Evolutionary conservation across 352 stramenopile genomes (phyloP), one percentile per base, ranked within the genome.

Genomic region (Globisporangium spinosum): DNA sequence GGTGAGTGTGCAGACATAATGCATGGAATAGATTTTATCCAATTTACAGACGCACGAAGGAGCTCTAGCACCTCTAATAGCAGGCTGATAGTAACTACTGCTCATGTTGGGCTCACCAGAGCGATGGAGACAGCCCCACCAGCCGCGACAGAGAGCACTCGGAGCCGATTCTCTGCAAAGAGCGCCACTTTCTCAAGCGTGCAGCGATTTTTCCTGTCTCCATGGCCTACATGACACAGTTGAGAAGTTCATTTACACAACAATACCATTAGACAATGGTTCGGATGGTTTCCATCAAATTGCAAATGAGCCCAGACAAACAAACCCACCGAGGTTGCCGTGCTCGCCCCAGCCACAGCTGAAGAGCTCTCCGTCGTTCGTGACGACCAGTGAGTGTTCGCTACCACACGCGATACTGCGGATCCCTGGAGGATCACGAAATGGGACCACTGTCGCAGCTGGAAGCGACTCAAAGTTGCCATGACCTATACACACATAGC

Each of bases 261-360:
- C 43, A 51, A 51, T 12, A 51, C 22, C 43, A 23, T 51, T 22
- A 23, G 43, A 22, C 23, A 23, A 22, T 23, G 17, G 43, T 9
- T 51, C n/a, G 17, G 20, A 22, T 7, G 10, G 43, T 22, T 49
- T 22, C 3, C 17, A 6, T 3, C 15, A 51, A 51, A 51, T 22
- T 22, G 17, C 8, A 23, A 12, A 20, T 20, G 6, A 53, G 0
- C 29, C 12, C 59, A 63, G 20, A n/a, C 15, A 15, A 9, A 3
- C 8, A 20, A 23, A 78, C 75, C 20, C 74, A 94, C 87, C 87
- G 0, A 95, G 76, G 51, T 95, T 95, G 49, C 87, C 87, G 64
- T 95, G 87, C 65, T 95, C 87, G 45, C 84, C 84, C 87, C 87
- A 95, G 3, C 87, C 87, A 62, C 85, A 92, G 1, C 85, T 88